phyloP scores from a whole-genome alignment of 2,329 filamentous ascomycete genomes.

The Monosporascus ibericus region DNA sequence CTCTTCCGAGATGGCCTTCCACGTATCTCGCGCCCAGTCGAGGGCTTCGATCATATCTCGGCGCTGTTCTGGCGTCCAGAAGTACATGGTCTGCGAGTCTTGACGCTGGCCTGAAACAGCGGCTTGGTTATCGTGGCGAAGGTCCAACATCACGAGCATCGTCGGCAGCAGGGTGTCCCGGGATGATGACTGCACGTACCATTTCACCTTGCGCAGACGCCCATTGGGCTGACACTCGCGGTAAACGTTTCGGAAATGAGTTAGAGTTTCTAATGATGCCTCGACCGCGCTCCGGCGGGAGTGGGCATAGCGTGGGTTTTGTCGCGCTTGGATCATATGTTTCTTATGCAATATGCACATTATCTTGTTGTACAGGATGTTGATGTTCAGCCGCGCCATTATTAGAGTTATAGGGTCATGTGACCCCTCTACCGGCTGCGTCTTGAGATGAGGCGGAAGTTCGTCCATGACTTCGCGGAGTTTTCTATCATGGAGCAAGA shows the following conservation, averaged over 20 bases:
- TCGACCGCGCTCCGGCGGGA: slow-evolving; percentile 81
- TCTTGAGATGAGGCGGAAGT: slow-evolving; percentile 72
- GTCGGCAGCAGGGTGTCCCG: slow-evolving; percentile 83
- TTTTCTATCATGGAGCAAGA: slow-evolving; percentile 55
- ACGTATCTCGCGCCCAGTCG: slow-evolving; percentile 69
- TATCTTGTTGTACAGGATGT: slow-evolving; percentile 82
- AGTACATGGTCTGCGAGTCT: slow-evolving; percentile 39
- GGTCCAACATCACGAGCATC: slow-evolving; percentile 76
- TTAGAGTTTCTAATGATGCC: slow-evolving; percentile 74
- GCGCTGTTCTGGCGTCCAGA: slow-evolving; percentile 55
- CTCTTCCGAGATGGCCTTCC: slow-evolving; percentile 68
- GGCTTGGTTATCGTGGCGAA: slow-evolving; percentile 61
- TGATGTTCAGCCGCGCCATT: slow-evolving; percentile 77
- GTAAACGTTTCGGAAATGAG: slow-evolving; percentile 70
- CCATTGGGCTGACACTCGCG: slow-evolving; percentile 68
- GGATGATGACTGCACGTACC: slow-evolving; percentile 71
- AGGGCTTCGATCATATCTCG: slow-evolving; percentile 72
- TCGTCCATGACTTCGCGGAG: slow-evolving; percentile 57
- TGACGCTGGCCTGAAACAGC: slow-evolving; percentile 34
- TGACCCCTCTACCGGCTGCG: slow-evolving; percentile 68
- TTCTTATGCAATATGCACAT: slow-evolving; percentile 85
- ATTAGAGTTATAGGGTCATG: slow-evolving; percentile 79
- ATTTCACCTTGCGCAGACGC: slow-evolving; percentile 65
- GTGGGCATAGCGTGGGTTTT: slow-evolving; percentile 76
- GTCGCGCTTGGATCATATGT: slow-evolving; percentile 71